Evolutionary conservation across 805 yeast genomes (phyloP).

Genomic region (Spathaspora sp.): DNA sequence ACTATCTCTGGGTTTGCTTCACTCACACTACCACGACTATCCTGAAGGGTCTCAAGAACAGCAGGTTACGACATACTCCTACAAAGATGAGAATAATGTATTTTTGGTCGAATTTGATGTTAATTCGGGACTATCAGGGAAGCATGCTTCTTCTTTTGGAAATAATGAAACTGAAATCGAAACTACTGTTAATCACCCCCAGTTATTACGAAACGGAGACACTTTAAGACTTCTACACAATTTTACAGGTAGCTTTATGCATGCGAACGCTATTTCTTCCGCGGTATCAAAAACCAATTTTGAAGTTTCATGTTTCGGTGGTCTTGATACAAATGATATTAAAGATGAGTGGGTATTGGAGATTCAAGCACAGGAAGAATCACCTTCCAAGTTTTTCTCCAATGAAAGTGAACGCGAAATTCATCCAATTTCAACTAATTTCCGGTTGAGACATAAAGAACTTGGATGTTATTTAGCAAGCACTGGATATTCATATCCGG

Average conservation of each 20-base stretch:
- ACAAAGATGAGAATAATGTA: slow-evolving; percentile 81
- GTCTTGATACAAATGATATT: slow-evolving; percentile 62
- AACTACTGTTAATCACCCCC: neutral
- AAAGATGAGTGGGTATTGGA: slow-evolving; percentile 92
- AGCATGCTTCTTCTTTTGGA: slow-evolving; percentile 27
- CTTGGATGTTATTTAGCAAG: slow-evolving; percentile 78
- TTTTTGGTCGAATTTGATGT: slow-evolving; percentile 65
- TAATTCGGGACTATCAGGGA: neutral
- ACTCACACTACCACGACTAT: slow-evolving; percentile 80
- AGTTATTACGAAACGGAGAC: slow-evolving; percentile 55
- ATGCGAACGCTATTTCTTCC: slow-evolving; percentile 77
- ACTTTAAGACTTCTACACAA: slow-evolving; percentile 69
- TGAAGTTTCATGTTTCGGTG: slow-evolving; percentile 91
- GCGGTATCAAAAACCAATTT: slow-evolving; percentile 62
- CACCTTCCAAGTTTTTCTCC: slow-evolving; percentile 37
- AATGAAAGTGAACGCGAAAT: slow-evolving; percentile 48
- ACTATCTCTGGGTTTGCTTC: slow-evolving; percentile 70
- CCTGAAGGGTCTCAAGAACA: slow-evolving; percentile 94
- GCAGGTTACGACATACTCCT: slow-evolving; percentile 90
- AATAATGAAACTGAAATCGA: slow-evolving; percentile 1
- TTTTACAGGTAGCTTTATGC: slow-evolving; percentile 68
- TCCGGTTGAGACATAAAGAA: slow-evolving; percentile 60
- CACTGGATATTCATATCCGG: slow-evolving; percentile 63
- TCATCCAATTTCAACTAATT: slow-evolving; percentile 75
- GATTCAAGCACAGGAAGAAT: slow-evolving; percentile 57